Evolutionary conservation across 2,329 filamentous ascomycete genomes (phyloP).

Genomic region (Incumbomyces delicatus): DNA sequence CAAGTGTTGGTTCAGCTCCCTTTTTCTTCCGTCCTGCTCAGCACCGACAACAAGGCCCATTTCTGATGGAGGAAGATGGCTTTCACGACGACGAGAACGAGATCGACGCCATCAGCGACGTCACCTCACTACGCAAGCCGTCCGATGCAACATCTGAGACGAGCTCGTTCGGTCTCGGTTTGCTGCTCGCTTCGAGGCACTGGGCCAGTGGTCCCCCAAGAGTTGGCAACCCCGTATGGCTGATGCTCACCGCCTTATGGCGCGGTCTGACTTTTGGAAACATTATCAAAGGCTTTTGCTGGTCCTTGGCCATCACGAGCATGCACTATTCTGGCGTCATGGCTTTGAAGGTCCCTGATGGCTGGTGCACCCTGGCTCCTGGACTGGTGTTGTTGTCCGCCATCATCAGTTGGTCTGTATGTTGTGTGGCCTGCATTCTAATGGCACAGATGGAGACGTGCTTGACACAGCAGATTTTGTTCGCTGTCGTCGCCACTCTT

Average conservation of each 20-base stretch:
- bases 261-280: conserved; percentile 20
- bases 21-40: neutral
- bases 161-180: neutral
- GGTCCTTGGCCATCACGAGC: conserved; percentile 25
- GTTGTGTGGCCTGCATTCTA: conserved; percentile 25
- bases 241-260: conserved; percentile 14
- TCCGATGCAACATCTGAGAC: conserved; percentile 3
- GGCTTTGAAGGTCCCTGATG: conserved; percentile 24
- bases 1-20: neutral
- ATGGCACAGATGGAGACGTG: conserved; percentile 27
- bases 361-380: conserved; percentile 22
- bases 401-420: conserved; percentile 27
- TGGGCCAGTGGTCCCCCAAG: conserved; percentile 12
- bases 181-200: conserved; percentile 8
- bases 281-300: conserved; percentile 24
- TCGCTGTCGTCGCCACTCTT: conserved; percentile 24
- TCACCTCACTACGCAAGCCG: neutral
- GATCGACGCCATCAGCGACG: neutral
- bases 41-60: neutral
- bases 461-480: conserved; percentile 25
- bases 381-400: conserved; percentile 23
- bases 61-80: neutral
- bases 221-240: neutral
- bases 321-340: conserved; percentile 28
- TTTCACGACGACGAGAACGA: neutral